These are phyloP conservation scores for Ganoderma lingzhi DNA, from an alignment of 1,284 basidiomycete species.

Conservation along the genomic window DNA sequence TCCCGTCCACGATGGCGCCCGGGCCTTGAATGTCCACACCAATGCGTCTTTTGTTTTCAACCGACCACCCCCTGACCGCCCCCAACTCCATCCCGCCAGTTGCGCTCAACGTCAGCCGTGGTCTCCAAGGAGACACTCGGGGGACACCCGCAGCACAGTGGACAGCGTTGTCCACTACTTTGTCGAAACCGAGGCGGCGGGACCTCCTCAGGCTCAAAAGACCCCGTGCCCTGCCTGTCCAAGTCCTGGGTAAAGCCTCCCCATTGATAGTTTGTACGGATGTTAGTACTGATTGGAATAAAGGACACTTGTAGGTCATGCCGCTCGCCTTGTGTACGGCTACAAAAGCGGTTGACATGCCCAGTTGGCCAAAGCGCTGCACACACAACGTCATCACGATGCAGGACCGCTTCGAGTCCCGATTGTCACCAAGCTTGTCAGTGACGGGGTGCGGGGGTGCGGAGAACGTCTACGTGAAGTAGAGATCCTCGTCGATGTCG, in stretches of 20 bases:
- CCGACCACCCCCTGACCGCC: not conserved
- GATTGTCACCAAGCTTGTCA: not conserved
- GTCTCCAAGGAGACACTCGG: too few species aligned
- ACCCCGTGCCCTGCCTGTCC: not conserved
- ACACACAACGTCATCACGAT: not conserved
- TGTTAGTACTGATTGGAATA: not conserved
- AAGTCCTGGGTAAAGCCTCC: not conserved
- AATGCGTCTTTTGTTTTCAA: not conserved
- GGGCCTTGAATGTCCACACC: too few species aligned
- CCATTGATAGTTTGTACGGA: not conserved
- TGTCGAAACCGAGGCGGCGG: not conserved
- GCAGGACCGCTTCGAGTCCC: not conserved
- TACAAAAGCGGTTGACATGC: not conserved
- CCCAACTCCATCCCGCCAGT: not conserved
- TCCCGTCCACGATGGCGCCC: not conserved
- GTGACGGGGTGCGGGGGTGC: not conserved
- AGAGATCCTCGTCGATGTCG: not conserved
- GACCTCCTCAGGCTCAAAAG: too few species aligned
- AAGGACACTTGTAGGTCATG: not conserved
- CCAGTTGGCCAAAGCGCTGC: not conserved
- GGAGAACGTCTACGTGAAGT: not conserved
- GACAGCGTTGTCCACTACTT: not conserved
- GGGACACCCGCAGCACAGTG: not conserved
- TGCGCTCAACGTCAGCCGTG: not conserved
- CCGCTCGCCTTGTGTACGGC: not conserved